phyloP scores from a whole-genome alignment of 306 rosid species.

The Astragalus glycyphyllos region DNA sequence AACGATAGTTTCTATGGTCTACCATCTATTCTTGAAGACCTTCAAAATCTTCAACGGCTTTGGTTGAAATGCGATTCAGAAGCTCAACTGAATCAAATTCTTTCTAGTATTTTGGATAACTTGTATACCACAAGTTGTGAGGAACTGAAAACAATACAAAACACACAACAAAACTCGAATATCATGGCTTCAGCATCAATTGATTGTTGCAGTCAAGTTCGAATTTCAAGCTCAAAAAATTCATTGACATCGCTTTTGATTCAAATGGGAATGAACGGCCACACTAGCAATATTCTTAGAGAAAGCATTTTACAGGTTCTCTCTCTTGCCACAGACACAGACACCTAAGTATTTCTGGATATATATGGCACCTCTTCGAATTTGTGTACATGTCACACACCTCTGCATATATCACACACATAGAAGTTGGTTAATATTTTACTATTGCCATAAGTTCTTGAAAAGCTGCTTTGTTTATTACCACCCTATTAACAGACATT shows the following conservation, averaged over 20 bases:
- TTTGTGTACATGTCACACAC: no score
- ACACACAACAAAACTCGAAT: neutral
- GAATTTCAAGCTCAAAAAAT: neutral
- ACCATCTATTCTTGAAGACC: neutral
- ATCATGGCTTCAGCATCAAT: neutral
- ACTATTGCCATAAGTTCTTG: neutral
- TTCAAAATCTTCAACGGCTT: slow-evolving; percentile 5
- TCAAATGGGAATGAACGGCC: slow-evolving; percentile 2
- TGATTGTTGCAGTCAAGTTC: neutral
- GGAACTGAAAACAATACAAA: neutral
- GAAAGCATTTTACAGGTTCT: slow-evolving; percentile 6
- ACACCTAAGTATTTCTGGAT: neutral
- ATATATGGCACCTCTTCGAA: neutral
- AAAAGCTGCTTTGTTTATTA: neutral
- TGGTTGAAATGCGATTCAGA: neutral
- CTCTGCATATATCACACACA: neutral
- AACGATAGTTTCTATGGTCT: neutral
- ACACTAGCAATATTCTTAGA: neutral
- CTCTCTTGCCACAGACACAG: neutral
- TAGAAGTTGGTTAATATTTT: neutral
- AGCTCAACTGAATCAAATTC: neutral
- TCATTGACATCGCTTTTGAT: neutral
- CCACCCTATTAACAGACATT: neutral
- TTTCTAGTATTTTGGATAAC: neutral
- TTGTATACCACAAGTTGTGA: neutral